Conservation (phyloP, 2,329 filamentous ascomycete genomes). For the Macrophomina phaseolina region DNA sequence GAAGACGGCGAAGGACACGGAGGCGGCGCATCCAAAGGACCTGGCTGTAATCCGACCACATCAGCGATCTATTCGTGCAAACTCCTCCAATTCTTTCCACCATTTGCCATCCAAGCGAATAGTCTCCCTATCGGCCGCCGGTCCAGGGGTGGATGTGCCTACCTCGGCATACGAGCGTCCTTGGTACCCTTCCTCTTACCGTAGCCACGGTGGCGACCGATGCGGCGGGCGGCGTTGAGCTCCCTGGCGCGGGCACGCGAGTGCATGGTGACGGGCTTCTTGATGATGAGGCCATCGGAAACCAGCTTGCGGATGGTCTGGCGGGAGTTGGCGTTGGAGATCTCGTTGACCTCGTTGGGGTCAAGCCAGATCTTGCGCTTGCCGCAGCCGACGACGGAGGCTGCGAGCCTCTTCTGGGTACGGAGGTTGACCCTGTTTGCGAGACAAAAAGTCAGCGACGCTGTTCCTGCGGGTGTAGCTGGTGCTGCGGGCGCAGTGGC, state of each 20-base stretch:
- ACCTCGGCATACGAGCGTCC: conserved; percentile 99
- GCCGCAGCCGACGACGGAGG: conserved; percentile 97
- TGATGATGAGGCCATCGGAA: conserved; percentile 99
- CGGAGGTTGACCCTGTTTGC: conserved; percentile 91
- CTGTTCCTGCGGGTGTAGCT: conserved; percentile 33
- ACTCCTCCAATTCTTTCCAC: conserved; percentile 29
- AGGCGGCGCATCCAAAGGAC: conserved; percentile 99
- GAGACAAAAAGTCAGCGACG: conserved; percentile 40
- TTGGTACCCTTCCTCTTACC: conserved; percentile 99
- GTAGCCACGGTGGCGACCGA: conserved; percentile 97
- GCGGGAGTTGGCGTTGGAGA: conserved; percentile 99
- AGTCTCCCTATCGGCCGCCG: neutral
- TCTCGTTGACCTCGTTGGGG: conserved; percentile 98
- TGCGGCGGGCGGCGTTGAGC: conserved; percentile 90
- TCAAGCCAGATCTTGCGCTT: conserved; percentile 99
- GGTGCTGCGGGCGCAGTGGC: conserved; percentile 34
- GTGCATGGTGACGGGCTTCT: conserved; percentile 99
- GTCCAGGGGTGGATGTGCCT: conserved; percentile 49
- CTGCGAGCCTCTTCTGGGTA: conserved; percentile 99
- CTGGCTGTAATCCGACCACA: conserved; percentile 67
- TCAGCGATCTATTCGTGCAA: conserved; percentile 35
- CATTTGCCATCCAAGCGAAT: neutral
- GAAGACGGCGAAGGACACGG: conserved; percentile 96
- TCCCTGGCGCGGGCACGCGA: conserved; percentile 95
- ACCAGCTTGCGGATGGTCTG: conserved; percentile 99